Evolutionary conservation across 2,329 filamentous ascomycete genomes (phyloP).

Genomic region (Verticillium zaregamsianum): DNA sequence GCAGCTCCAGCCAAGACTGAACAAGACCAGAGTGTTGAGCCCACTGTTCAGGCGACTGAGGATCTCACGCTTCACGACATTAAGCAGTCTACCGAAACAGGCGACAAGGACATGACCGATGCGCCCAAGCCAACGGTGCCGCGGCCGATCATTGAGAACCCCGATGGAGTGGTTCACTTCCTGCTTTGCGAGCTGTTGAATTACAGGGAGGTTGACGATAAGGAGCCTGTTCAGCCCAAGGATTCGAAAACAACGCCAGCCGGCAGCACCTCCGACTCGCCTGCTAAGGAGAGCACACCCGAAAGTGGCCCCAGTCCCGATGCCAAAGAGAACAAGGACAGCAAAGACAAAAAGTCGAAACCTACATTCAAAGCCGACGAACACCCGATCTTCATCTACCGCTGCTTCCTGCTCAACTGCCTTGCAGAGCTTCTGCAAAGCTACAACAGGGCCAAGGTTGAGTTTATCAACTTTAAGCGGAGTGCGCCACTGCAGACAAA

Average conservation of each 20-base stretch:
- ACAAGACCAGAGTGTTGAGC: constrained; percentile 25
- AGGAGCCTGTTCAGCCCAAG: constrained; percentile 50
- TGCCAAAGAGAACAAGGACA: constrained; percentile 26
- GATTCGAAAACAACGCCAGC: constrained; percentile 29
- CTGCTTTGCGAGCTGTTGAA: constrained; percentile 87
- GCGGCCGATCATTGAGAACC: constrained; percentile 81
- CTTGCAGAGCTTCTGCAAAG: constrained; percentile 84
- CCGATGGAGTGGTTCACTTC: constrained; percentile 93
- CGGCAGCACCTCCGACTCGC: constrained; percentile 6
- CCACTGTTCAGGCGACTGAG: constrained; percentile 40
- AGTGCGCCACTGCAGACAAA: constrained; percentile 78
- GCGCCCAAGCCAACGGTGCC: constrained; percentile 63
- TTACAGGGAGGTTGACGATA: constrained; percentile 90
- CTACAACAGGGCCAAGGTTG: constrained; percentile 93
- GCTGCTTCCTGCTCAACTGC: constrained; percentile 91
- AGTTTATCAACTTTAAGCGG: constrained; percentile 98
- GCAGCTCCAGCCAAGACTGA: constrained; percentile 11
- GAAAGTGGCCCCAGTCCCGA: background rate
- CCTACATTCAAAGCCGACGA: constrained; percentile 83
- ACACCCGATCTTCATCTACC: constrained; percentile 93
- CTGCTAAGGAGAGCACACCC: background rate
- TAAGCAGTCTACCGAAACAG: constrained; percentile 56
- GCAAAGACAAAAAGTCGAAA: constrained; percentile 65
- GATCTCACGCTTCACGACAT: constrained; percentile 47
- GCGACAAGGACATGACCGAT: constrained; percentile 59